Evolutionary conservation across 148 eudicot genomes (phyloP).

Genomic region (Cornus controversa): DNA sequence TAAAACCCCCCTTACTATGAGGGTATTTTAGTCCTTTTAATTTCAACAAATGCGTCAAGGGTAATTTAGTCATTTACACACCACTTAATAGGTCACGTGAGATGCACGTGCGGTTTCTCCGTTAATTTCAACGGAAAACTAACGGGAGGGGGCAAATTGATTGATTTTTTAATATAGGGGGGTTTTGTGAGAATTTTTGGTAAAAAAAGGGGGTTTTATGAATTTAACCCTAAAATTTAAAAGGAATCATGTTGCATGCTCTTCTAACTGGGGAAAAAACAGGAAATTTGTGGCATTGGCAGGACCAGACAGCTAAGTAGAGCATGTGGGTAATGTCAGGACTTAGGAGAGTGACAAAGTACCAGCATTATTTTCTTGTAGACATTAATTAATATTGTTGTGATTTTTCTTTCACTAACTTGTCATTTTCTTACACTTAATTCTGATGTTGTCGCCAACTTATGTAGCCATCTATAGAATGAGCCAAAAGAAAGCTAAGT

Average conservation of each 20-base stretch:
- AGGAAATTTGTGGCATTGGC: conserved; percentile 7
- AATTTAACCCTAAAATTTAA: conserved; percentile 1
- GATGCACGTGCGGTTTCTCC: no score
- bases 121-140: no score
- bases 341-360: conserved; percentile 13
- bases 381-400: neutral
- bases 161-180: no score
- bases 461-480: conserved; percentile 1
- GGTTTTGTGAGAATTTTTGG: no score
- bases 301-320: conserved; percentile 15
- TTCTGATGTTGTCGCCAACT: neutral
- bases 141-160: no score
- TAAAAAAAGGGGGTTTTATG: no score
- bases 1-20: no score
- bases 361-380: conserved; percentile 9
- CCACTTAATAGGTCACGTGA: no score
- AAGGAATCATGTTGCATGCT: conserved; percentile 1
- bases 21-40: no score
- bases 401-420: conserved; percentile 1
- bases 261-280: neutral
- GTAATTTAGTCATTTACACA: no score
- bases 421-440: conserved; percentile 2
- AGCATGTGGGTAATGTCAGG: conserved; percentile 31
- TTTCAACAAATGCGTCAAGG: no score
- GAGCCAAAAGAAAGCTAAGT: neutral